Conservation (phyloP, 805 yeast genomes). For the Brettanomyces anomalus region DNA sequence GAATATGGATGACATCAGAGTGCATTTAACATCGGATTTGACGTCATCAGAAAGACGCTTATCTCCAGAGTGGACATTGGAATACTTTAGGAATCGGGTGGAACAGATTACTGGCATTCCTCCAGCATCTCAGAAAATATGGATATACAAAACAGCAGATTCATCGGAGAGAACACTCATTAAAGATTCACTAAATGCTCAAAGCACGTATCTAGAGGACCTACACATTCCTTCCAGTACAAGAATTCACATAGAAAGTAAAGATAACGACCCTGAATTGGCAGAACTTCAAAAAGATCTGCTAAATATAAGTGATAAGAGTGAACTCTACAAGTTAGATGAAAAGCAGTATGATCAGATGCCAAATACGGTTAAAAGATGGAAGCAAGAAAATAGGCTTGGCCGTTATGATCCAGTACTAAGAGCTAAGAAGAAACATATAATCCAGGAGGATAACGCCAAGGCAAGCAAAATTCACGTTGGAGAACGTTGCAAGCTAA, state of each 20-base stretch:
- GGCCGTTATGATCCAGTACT: slow-evolving; percentile 65
- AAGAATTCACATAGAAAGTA: slow-evolving; percentile 52
- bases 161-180: slow-evolving; percentile 28
- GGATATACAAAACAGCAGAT: slow-evolving; percentile 32
- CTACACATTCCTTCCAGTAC: slow-evolving; percentile 27
- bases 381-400: slow-evolving; percentile 62
- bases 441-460: slow-evolving; percentile 18
- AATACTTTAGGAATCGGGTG: slow-evolving; percentile 41
- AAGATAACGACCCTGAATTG: slow-evolving; percentile 43
- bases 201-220: slow-evolving; percentile 14
- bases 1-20: slow-evolving; percentile 25
- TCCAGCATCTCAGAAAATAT: slow-evolving; percentile 43
- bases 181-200: slow-evolving; percentile 8
- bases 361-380: slow-evolving; percentile 55
- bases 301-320: slow-evolving; percentile 14
- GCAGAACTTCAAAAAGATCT: slow-evolving; percentile 16
- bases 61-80: slow-evolving; percentile 52
- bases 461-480: slow-evolving; percentile 29
- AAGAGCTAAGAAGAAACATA: slow-evolving; percentile 20
- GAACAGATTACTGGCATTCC: slow-evolving; percentile 72
- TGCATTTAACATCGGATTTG: slow-evolving; percentile 53
- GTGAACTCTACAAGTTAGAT: slow-evolving; percentile 35
- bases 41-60: slow-evolving; percentile 65
- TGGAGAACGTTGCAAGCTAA: slow-evolving; percentile 46
- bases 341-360: slow-evolving; percentile 56